These are phyloP conservation scores for Coelastrella sp. DNA, from an alignment of 139 green algal genomes.

Conservation along the genomic window DNA sequence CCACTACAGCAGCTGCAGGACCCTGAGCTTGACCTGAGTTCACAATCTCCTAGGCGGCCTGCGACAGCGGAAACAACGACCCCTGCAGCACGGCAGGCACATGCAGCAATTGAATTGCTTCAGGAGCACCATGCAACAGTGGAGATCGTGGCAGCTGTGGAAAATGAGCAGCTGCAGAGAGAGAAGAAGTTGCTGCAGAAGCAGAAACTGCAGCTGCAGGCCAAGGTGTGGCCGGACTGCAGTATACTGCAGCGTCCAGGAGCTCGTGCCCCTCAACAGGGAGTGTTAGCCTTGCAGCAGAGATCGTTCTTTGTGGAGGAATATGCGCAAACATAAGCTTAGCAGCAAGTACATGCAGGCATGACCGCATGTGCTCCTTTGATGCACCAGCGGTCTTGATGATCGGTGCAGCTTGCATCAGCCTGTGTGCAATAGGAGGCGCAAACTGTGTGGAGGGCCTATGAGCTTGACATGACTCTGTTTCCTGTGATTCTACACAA, in stretches of 20 bases:
- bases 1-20: background rate
- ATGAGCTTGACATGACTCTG: background rate
- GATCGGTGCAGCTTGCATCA: no score
- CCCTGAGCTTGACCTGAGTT: background rate
- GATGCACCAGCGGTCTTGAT: no score
- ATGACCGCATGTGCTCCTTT: no score
- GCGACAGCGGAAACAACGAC: background rate
- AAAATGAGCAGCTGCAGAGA: constrained; percentile 4
- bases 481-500: background rate
- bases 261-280: no score
- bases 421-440: no score
- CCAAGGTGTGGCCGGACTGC: background rate
- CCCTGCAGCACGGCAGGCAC: background rate
- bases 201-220: constrained; percentile 15
- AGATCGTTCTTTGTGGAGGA: no score
- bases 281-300: no score
- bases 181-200: constrained; percentile 19
- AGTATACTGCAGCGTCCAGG: background rate
- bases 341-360: no score
- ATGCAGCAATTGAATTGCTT: background rate
- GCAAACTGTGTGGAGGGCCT: background rate
- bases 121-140: background rate
- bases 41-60: background rate
- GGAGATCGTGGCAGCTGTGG: background rate
- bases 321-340: no score